Percentiles rank a stretch among this genome's conserved stretches.
Evolutionary conservation across 2,329 filamentous ascomycete species (phyloP).

Genomic region (Neonectria ditissima): DNA sequence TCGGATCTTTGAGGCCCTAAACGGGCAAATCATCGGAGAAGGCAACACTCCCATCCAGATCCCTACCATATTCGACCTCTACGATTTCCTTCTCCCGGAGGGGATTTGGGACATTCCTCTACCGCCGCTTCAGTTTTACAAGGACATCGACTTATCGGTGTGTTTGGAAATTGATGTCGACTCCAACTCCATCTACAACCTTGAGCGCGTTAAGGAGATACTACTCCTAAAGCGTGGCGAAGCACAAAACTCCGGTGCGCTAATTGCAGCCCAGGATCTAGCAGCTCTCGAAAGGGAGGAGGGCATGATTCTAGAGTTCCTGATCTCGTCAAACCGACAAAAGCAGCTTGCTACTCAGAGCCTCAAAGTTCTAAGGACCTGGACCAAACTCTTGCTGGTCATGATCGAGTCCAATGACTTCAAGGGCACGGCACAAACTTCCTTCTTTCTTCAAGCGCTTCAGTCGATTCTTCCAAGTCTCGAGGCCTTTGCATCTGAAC

Average conservation of each 20-base stretch:
- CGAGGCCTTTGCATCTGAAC: slow-evolving; percentile 78
- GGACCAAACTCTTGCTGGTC: slow-evolving; percentile 86
- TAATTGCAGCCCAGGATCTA: slow-evolving; percentile 64
- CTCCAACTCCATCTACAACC: slow-evolving; percentile 70
- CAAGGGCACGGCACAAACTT: slow-evolving; percentile 75
- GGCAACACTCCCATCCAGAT: slow-evolving; percentile 75
- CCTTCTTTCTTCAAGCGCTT: slow-evolving; percentile 86
- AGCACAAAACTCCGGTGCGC: slow-evolving; percentile 60
- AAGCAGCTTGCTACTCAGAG: slow-evolving; percentile 68
- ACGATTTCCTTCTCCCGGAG: slow-evolving; percentile 81
- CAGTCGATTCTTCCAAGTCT: slow-evolving; percentile 91
- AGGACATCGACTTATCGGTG: slow-evolving; percentile 73
- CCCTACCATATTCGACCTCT: slow-evolving; percentile 88
- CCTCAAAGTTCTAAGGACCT: slow-evolving; percentile 79
- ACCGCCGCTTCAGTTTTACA: slow-evolving; percentile 70
- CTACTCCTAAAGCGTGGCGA: slow-evolving; percentile 77
- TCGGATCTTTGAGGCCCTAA: slow-evolving; percentile 77
- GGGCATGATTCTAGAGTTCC: slow-evolving; percentile 68
- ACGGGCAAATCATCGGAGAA: slow-evolving; percentile 78
- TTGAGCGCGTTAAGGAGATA: slow-evolving; percentile 79
- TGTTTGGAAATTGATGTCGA: slow-evolving; percentile 73
- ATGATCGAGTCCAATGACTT: slow-evolving; percentile 87
- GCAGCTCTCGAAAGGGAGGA: slow-evolving; percentile 69
- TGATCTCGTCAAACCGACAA: slow-evolving; percentile 73
- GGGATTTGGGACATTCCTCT: slow-evolving; percentile 63